These are phyloP conservation scores for Hippophae gyantsensis DNA, from an alignment of 306 rosid species.

Conservation along the genomic window DNA sequence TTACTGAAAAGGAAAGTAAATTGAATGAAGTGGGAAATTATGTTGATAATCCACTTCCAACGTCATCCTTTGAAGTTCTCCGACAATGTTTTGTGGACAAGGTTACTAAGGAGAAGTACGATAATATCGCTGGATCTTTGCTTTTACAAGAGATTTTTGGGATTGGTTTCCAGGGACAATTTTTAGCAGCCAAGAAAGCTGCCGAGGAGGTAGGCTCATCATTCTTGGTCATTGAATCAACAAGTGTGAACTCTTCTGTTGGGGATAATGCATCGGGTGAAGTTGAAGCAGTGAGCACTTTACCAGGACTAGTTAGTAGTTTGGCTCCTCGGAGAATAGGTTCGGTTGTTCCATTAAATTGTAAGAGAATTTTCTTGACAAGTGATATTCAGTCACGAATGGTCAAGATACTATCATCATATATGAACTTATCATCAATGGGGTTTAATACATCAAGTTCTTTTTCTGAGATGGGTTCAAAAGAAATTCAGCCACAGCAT, in stretches of 20 bases:
- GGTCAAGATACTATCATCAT: constrained; percentile 30
- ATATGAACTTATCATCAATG: constrained; percentile 22
- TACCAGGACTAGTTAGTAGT: constrained; percentile 38
- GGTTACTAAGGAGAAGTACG: constrained; percentile 53
- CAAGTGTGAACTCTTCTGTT: constrained; percentile 17
- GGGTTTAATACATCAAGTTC: constrained; percentile 18
- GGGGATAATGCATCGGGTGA: constrained; percentile 24
- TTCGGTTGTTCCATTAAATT: constrained; percentile 18
- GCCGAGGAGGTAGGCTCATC: constrained; percentile 55
- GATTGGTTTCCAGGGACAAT: constrained; percentile 54
- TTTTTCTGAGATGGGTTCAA: constrained; percentile 14
- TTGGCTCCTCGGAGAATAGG: constrained; percentile 44
- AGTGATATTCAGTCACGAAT: constrained; percentile 32
- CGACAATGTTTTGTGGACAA: constrained; percentile 55
- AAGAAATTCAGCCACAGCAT: constrained; percentile 28
- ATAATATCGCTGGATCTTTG: constrained; percentile 40
- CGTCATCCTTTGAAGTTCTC: constrained; percentile 54
- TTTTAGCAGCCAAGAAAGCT: constrained; percentile 54
- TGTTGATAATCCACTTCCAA: constrained; percentile 36
- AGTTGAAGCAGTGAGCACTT: constrained; percentile 19
- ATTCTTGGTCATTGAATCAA: constrained; percentile 49
- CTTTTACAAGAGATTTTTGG: constrained; percentile 67
- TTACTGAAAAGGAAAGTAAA: constrained; percentile 25
- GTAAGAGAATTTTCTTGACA: constrained; percentile 30
- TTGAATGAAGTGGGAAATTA: constrained; percentile 19